Base-by-base conservation (phyloP, 805 yeast genomes). In the Kluyveromyces lactis region DNA sequence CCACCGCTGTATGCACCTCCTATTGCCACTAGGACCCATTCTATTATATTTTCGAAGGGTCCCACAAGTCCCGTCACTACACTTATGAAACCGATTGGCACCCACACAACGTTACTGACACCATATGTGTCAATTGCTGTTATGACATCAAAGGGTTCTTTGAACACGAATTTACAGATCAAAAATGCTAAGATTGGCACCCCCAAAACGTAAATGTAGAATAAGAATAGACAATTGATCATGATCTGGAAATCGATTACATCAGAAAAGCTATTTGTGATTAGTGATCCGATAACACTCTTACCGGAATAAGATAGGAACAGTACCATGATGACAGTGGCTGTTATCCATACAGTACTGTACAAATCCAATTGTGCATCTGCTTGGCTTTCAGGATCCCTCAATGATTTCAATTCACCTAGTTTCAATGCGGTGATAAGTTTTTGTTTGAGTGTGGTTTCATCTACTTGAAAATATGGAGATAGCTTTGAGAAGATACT, bases 331-430 rank as follows among this genome's bases (percentile, higher is more conserved):
- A 85, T 76, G 36, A 86, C 74, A 0, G 95, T 81, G 0, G 87
- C 86, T 10, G 90, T 83, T 32, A 89, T 78, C 97, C 97, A 89
- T 15, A 86, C 66, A 6, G 94, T 82, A 0, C 96, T 96, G 58
- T 86, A 90, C 39, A 89, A 63, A 52, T 89, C 97, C 3, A 43
- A 40, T 4, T 41, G 81, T 75, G 39, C 47, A 42, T 12, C 68
- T 67, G 29, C 68, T 68, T 33, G 37, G 13, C 33, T 28, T 23
- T 31, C 37, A 9, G 12, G 6, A 15, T 34, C 37, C n/a, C 30
- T 4, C 19, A 34, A 24, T 16, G 37, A 34, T n/a, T 26, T 13
- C 18, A 34, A 26, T 17, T 23, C 21, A 11, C 29, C 29, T 7
- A 34, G 19, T 18, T 26, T 34, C 29, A 34, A 24, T 13, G 37